phyloP scores from a whole-genome alignment of 768 basidiomycete species.

The Lactifluus echinatus region DNA sequence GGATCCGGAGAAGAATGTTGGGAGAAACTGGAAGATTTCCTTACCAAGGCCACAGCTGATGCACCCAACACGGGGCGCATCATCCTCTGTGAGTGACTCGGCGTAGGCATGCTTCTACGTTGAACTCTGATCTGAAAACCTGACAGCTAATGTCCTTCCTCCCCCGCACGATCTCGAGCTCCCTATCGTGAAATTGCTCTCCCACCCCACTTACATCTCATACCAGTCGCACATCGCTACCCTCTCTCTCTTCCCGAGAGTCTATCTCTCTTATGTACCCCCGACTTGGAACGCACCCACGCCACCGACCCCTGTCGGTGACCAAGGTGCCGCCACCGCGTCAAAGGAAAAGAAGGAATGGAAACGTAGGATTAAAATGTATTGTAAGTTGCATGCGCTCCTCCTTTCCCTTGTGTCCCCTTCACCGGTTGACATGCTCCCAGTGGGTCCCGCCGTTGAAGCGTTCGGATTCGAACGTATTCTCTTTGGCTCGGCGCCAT shows the following conservation, averaged over 20 bases:
- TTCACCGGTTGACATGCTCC: neutral
- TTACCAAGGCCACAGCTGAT: slow-evolving; percentile 51
- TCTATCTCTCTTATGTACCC: slow-evolving; percentile 67
- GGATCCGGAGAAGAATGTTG: slow-evolving; percentile 44
- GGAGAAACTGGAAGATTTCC: slow-evolving; percentile 64
- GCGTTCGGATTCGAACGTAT: slow-evolving; percentile 81
- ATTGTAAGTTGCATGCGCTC: slow-evolving; percentile 45
- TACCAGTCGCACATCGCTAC: slow-evolving; percentile 67
- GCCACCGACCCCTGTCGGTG: slow-evolving; percentile 36
- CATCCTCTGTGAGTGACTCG: slow-evolving; percentile 45
- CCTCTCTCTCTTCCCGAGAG: slow-evolving; percentile 64
- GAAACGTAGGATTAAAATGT: slow-evolving; percentile 72
- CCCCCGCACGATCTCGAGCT: slow-evolving; percentile 64
- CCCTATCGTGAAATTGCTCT: slow-evolving; percentile 74
- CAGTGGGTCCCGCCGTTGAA: slow-evolving; percentile 76
- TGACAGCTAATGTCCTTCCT: slow-evolving; percentile 66
- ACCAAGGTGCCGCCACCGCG: slow-evolving; percentile 25
- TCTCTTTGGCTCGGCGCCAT: slow-evolving; percentile 72
- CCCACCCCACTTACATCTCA: slow-evolving; percentile 60
- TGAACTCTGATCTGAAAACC: slow-evolving; percentile 9
- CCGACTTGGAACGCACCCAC: slow-evolving; percentile 62
- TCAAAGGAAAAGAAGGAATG: slow-evolving; percentile 49
- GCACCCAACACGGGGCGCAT: slow-evolving; percentile 36
- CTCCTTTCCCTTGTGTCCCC: neutral
- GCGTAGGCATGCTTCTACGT: neutral